Conservation (phyloP, 176 grass and related monocot genomes). For the Musa troglodytarum region DNA sequence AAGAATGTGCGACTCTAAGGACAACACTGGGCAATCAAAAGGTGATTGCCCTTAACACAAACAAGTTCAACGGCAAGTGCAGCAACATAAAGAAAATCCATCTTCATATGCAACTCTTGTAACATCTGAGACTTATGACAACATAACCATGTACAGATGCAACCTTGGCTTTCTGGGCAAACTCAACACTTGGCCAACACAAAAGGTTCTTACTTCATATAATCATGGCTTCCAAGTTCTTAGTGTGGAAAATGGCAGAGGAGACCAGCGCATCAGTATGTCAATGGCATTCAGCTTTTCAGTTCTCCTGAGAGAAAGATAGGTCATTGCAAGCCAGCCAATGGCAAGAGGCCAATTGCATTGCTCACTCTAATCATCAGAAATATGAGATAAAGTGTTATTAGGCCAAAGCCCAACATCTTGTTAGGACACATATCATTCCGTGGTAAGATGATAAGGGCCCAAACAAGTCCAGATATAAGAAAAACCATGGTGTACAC, state of each 20-base stretch:
- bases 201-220: neutral
- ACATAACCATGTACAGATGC: neutral
- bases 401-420: slow-evolving; percentile 67
- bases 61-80: neutral
- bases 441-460: slow-evolving; percentile 56
- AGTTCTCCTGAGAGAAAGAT: neutral
- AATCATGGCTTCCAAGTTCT: neutral
- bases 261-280: neutral
- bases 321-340: slow-evolving; percentile 30
- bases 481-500: slow-evolving; percentile 89
- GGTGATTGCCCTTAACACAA: neutral
- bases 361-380: slow-evolving; percentile 65
- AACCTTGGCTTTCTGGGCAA: neutral
- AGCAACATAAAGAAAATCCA: neutral
- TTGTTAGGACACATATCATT: slow-evolving; percentile 77
- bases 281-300: neutral
- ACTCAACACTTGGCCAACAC: neutral
- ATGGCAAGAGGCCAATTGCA: slow-evolving; percentile 59
- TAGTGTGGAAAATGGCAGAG: neutral
- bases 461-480: slow-evolving; percentile 67
- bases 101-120: neutral
- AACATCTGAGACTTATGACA: neutral
- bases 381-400: slow-evolving; percentile 74
- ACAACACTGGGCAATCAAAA: neutral
- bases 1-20: neutral